Evolutionary conservation across 805 yeast species (phyloP).

Genomic region (Metschnikowia cerradonensis): DNA sequence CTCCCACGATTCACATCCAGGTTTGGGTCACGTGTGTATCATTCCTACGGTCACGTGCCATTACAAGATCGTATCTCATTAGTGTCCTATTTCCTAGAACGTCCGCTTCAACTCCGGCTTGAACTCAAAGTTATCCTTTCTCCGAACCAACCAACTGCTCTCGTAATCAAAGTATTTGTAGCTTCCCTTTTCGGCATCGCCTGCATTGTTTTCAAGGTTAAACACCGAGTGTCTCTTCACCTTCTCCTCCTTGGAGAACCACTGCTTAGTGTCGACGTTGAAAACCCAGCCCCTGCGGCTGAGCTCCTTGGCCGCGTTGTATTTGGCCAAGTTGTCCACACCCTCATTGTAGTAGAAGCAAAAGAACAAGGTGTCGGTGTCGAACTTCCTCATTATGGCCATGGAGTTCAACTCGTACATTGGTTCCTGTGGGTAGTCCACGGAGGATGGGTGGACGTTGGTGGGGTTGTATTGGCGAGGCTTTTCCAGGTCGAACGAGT

Average conservation of each 20-base stretch:
- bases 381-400: slow-evolving; percentile 63
- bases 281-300: slow-evolving; percentile 76
- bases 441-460: slow-evolving; percentile 84
- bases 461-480: slow-evolving; percentile 75
- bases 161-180: slow-evolving; percentile 88
- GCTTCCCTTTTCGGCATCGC: slow-evolving; percentile 40
- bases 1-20: no score
- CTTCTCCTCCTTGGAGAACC: slow-evolving; percentile 73
- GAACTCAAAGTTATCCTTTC: slow-evolving; percentile 39
- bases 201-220: slow-evolving; percentile 16
- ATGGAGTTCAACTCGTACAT: slow-evolving; percentile 62
- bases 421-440: slow-evolving; percentile 86
- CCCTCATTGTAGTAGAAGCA: slow-evolving; percentile 76
- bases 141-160: slow-evolving; percentile 47
- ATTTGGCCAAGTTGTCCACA: slow-evolving; percentile 31
- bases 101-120: slow-evolving; percentile 28
- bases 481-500: slow-evolving; percentile 82
- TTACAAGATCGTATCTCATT: not conserved
- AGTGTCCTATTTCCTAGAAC: slow-evolving; percentile 12
- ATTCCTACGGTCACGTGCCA: no score
- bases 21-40: no score
- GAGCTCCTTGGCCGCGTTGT: slow-evolving; percentile 74
- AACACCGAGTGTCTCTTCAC: slow-evolving; percentile 30
- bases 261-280: slow-evolving; percentile 67
- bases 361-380: slow-evolving; percentile 83